Conservation (phyloP, 2,329 filamentous ascomycete genomes). For the Botrytis hyacinthi region DNA sequence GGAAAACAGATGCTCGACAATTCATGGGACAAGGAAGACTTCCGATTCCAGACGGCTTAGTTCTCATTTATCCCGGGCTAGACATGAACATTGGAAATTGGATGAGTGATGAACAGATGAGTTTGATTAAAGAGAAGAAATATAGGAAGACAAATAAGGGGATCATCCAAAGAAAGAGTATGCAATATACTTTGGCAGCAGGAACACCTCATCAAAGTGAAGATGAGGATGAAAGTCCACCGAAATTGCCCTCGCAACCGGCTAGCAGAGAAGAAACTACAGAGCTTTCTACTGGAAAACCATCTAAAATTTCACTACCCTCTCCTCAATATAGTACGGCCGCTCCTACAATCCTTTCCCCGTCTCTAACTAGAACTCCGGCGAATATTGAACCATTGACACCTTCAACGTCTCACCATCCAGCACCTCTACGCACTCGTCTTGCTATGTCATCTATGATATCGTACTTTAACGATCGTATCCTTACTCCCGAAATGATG, state of each 20-base stretch:
- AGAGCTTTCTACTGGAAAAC: neutral
- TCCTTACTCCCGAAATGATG: conserved; percentile 97
- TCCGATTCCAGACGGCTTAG: conserved; percentile 73
- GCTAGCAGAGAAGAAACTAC: neutral
- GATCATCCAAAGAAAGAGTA: conserved; percentile 79
- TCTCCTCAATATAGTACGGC: conserved; percentile 27
- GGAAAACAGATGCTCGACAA: conserved; percentile 53
- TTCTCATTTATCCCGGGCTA: conserved; percentile 84
- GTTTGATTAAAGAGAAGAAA: conserved; percentile 80
- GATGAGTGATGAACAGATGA: conserved; percentile 99
- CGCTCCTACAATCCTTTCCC: conserved; percentile 31
- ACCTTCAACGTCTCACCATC: conserved; percentile 48
- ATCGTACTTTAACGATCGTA: conserved; percentile 94
- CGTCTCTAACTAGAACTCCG: conserved; percentile 6
- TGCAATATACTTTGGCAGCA: conserved; percentile 81
- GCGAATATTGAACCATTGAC: conserved; percentile 17
- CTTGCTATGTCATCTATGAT: conserved; percentile 96
- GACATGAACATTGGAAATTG: conserved; percentile 98
- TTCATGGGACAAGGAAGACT: conserved; percentile 59
- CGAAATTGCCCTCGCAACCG: conserved; percentile 35
- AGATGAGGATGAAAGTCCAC: conserved; percentile 55
- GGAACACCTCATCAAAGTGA: conserved; percentile 81
- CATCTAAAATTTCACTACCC: neutral
- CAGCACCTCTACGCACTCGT: conserved; percentile 70
- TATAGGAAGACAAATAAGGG: conserved; percentile 74